A percentile compares a stretch with the other conserved stretches of the same genome.
Evolutionary conservation across 768 basidiomycete genomes (phyloP).

Genomic region (Strobilomyces dryophilus): DNA sequence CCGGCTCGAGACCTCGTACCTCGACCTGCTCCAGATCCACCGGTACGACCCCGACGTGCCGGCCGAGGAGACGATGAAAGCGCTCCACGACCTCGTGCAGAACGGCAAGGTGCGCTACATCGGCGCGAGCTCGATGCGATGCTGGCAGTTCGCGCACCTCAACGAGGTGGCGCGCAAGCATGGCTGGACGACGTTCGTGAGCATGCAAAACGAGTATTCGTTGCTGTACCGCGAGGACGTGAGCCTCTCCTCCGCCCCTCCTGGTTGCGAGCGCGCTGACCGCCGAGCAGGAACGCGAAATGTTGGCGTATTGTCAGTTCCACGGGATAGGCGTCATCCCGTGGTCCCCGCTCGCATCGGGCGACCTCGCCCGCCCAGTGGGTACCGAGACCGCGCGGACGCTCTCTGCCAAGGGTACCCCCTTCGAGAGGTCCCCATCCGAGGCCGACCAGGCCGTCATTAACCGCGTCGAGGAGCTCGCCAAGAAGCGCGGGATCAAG

Average conservation of each 20-base stretch:
- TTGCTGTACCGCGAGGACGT: slow-evolving; percentile 50
- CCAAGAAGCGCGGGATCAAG: slow-evolving; percentile 34
- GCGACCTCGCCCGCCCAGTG: slow-evolving; percentile 37
- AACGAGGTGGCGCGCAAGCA: slow-evolving; percentile 42
- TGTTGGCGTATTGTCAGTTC: slow-evolving; percentile 42
- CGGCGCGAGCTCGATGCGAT: slow-evolving; percentile 44
- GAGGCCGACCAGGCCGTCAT: slow-evolving; percentile 32
- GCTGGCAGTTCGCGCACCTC: slow-evolving; percentile 43
- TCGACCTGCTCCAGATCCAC: slow-evolving; percentile 45
- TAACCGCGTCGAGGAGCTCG: slow-evolving; percentile 32
- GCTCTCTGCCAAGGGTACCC: slow-evolving; percentile 14
- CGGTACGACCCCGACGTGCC: slow-evolving; percentile 36
- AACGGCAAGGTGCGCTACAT: slow-evolving; percentile 49
- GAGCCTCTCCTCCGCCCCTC: background rate
- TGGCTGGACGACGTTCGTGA: slow-evolving; percentile 51
- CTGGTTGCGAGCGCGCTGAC: background rate
- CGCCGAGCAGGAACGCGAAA: slow-evolving; percentile 39
- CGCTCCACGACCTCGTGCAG: slow-evolving; percentile 46
- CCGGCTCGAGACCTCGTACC: slow-evolving; percentile 34
- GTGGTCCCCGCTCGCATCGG: slow-evolving; percentile 42
- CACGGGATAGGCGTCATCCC: slow-evolving; percentile 53
- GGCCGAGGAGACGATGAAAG: slow-evolving; percentile 46
- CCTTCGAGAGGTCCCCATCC: slow-evolving; percentile 20
- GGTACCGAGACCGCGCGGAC: slow-evolving; percentile 23
- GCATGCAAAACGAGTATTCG: slow-evolving; percentile 48